Base-by-base conservation (phyloP, 2,329 filamentous ascomycete genomes). In the Fusarium sp. region DNA sequence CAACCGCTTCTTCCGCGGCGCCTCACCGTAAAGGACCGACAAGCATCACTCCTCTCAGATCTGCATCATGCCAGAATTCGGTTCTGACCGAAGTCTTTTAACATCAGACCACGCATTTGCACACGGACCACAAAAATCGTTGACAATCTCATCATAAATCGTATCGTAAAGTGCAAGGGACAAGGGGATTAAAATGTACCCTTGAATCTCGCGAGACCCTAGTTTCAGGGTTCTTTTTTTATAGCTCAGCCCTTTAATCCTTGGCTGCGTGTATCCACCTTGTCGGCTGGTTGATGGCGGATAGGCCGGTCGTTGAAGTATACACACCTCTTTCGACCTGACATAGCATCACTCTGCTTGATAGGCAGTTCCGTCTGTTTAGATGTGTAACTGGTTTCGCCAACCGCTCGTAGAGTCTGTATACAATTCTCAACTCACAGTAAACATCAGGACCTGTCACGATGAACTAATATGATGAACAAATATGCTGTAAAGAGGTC, bases 171-270 rank as follows among this genome's bases (percentile, higher is more conserved):
- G 45, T 45, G 24, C 17, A 26, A 36, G 34, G 34, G 22, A 26
- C 28, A 46, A 20, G 28, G 28, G 28, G 4, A 13, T 31, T 10
- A 4, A 17, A n/a, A 34, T 33, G 36, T 24, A 38, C 28, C 39
- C 36, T 38, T 54, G 26, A 39, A 36, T 54, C 18, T 20, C 18
- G 18, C 15, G 10, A 24, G 20, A 15, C 20, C 43, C 33, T 53
- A 38, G 40, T 43, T 43, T 36, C 22, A 42, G 60, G 48, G 50
- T 2, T 31, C 28, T 52, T 45, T 56, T 54, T 58, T 15, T 31
- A 40, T 54, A 51, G 38, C 26, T 52, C 51, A 54, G 56, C 49
- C 53, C 45, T 68, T 31, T 61, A 6, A 66, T 64, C 53, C 64
- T 52, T 64, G 66, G 44, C 40, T 34, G 55, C 59, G 63, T 60